Evolutionary conservation across 2,329 filamentous ascomycete species (phyloP).

Genomic region (Elsinoe ampelina): DNA sequence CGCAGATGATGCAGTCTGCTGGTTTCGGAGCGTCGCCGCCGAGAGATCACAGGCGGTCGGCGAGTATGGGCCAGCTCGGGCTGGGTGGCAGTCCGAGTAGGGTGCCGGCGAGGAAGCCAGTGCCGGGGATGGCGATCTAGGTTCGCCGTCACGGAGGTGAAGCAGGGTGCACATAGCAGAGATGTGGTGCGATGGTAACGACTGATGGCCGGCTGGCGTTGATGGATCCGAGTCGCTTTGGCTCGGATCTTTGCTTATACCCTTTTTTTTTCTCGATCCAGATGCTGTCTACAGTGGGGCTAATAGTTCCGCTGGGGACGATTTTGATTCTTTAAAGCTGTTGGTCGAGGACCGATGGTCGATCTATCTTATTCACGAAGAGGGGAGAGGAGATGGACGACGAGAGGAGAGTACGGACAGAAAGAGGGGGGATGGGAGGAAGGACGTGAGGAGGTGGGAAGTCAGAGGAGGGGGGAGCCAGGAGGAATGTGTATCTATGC

Average conservation of each 20-base stretch:
- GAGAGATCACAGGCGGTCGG: constrained; percentile 5
- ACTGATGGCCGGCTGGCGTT: constrained; percentile 8
- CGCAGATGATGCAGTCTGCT: constrained; percentile 14
- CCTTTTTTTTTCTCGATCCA: background rate
- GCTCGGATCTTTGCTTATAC: background rate
- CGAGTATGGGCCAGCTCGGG: constrained; percentile 6
- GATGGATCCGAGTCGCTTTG: background rate
- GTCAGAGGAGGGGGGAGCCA: too few species aligned
- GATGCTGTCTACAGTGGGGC: background rate
- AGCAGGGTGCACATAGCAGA: background rate
- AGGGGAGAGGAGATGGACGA: too few species aligned
- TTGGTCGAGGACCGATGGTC: background rate
- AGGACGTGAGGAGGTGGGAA: background rate
- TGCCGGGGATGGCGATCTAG: constrained; percentile 38
- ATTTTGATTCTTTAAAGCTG: constrained; percentile 1
- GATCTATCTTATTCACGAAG: too few species aligned
- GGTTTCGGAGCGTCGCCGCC: constrained; percentile 1
- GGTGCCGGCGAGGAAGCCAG: constrained; percentile 37
- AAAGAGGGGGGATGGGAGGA: background rate
- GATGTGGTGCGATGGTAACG: background rate
- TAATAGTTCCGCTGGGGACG: background rate
- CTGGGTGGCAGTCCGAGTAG: constrained; percentile 13
- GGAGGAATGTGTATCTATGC: background rate
- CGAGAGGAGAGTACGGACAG: background rate
- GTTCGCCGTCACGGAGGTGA: background rate